Evolutionary conservation across 1,284 basidiomycete genomes (phyloP), one percentile per base, ranked within the genome.

Genomic region (Abortiporus biennis): DNA sequence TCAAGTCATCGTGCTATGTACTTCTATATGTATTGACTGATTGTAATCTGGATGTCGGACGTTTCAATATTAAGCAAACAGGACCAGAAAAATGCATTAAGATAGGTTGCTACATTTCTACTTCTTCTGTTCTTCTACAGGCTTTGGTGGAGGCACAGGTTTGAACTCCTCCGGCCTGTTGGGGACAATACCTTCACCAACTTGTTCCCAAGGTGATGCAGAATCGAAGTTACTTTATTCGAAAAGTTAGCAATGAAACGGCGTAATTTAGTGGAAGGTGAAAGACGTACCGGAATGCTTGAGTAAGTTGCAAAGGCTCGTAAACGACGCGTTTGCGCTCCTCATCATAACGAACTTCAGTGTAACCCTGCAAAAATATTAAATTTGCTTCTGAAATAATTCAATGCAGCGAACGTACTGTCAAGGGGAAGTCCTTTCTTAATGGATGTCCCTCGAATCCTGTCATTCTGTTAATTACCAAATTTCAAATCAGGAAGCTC

Each of bases 291-390:
- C 95, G 81, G 84, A 96, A 99, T 33, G 95, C 95, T 66, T 99
- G 96, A 6, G 94, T 94, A 52, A 99, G 78, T 63, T 99, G 96
- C 44, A 99, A 72, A 21, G 96, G 96, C 64, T 99, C 96, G 57
- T 95, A 95, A 19, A 99, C 93, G 44, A 99, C 93, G 36, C 95
- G 90, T 71, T 99, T 99, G 63, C 90, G 85, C 70, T 97, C 95
- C 69, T 99, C 96, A 60, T 98, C 94, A 61, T 98, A 99, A 44
- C 96, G 84, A 38, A 99, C 79, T 66, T 99, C 96, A 8, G 92
- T 91, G 69, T 99, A 99, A 25, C 95, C 95, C 89, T 83, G 48
- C 34, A 15, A 38, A 38, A 36, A 37, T 19, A 42, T 46, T 25
- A 40, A 36, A 36, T 33, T 35, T 47, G 30, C 19, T 33, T 20